Evolutionary conservation across 148 eudicot species (phyloP).

Genomic region (Rhododendron griersonianum): DNA sequence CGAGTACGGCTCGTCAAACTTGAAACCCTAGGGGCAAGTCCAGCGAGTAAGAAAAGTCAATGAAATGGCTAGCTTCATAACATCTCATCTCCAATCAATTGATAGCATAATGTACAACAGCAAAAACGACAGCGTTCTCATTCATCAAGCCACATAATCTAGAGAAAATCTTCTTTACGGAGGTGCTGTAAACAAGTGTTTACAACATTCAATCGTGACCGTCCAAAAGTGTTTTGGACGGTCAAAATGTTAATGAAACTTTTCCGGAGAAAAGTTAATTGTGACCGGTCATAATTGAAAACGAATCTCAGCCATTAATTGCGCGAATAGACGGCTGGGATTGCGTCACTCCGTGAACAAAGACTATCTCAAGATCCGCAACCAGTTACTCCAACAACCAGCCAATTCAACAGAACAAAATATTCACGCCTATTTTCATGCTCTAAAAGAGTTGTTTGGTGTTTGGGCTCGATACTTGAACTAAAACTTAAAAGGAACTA

Average conservation of each 20-base stretch:
- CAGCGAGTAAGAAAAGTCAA: background rate
- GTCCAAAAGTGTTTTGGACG: too few species aligned
- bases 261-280: too few species aligned
- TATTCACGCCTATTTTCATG: background rate
- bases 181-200: too few species aligned
- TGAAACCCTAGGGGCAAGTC: background rate
- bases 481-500: background rate
- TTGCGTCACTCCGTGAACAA: too few species aligned
- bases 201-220: too few species aligned
- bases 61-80: background rate
- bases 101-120: background rate
- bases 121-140: background rate
- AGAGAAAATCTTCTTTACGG: too few species aligned
- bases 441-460: background rate
- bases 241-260: too few species aligned
- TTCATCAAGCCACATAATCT: background rate
- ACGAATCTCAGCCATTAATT: too few species aligned
- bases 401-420: background rate
- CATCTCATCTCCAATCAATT: background rate
- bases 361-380: background rate
- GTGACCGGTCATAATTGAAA: too few species aligned
- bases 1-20: too few species aligned
- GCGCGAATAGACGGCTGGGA: too few species aligned
- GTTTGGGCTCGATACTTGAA: background rate
- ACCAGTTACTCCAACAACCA: background rate